Base-by-base conservation (phyloP, 2,329 filamentous ascomycete genomes). In the Bipolaris zeicola region DNA sequence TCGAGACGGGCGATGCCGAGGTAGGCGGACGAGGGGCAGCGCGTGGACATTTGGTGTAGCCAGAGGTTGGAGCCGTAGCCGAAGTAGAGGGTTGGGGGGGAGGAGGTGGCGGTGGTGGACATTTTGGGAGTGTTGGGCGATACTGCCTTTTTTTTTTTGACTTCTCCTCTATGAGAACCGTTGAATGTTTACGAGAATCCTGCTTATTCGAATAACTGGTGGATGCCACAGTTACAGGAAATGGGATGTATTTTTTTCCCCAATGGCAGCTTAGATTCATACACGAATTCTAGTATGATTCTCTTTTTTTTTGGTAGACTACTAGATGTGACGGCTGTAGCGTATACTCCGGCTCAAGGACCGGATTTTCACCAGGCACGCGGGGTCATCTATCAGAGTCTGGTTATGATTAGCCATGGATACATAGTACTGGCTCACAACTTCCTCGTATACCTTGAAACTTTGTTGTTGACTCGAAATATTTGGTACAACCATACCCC, bases 21-120 rank as follows among this genome's bases (percentile, higher is more conserved):
- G 50, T 85, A 84, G 11, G 70, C 76, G 2, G 85, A 84, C 13
- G 69, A 71, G 1, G 82, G 82, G 68, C 89, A 91, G 50, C 88
- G 86, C 43, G 71, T 63, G 3, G 65, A 65, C 89, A 91, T 91
- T 74, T 90, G 88, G 26, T 80, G 74, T 0, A 81, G 81, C 71
- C 86, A 89, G 55, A 91, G 81, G 72, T 91, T 91, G 70, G 83
- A 87, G 60, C 88, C 89, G 74, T 89, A 91, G 66, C 84, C 89
- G 69, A 91, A 90, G 79, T 90, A 90, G 61, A 86, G 73, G 48
- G 71, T 78, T 50, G 54, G 52, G 36, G 26, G 11, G 3, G 38
- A 20, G 37, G 22, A 24, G 6, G 20, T 20, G 20, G 20, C 3
- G 20, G 20, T 20, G 20, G 20, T 20, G 20, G 22, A 26, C 24